Evolutionary conservation across 2,329 filamentous ascomycete genomes (phyloP).

Genomic region (Thielaviopsis cerberus): DNA sequence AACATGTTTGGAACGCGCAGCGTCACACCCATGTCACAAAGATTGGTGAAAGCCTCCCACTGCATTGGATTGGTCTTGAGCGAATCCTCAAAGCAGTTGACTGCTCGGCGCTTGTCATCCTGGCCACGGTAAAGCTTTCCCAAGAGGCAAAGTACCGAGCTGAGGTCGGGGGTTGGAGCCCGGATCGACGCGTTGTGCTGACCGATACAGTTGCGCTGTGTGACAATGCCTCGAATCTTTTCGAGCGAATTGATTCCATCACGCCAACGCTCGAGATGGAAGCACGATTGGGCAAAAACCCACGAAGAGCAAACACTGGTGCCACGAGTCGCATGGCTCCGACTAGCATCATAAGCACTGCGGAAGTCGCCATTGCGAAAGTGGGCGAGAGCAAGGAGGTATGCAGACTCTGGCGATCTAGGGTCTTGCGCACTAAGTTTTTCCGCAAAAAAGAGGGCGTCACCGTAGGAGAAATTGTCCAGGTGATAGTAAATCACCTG

Average conservation of each 20-base stretch:
- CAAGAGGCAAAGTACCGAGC: conserved; percentile 64
- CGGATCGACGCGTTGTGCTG: conserved; percentile 63
- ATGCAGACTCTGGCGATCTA: conserved; percentile 59
- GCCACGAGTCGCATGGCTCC: conserved; percentile 49
- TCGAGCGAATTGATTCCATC: conserved; percentile 75
- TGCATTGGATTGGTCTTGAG: conserved; percentile 85
- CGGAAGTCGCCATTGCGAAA: conserved; percentile 65
- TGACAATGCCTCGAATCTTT: conserved; percentile 60
- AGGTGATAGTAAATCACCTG: conserved; percentile 51
- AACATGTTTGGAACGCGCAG: conserved; percentile 76
- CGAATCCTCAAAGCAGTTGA: conserved; percentile 72
- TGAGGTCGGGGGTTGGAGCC: conserved; percentile 61
- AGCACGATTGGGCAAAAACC: conserved; percentile 75
- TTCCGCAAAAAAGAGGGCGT: conserved; percentile 84
- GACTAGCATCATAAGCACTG: conserved; percentile 69
- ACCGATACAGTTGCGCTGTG: conserved; percentile 56
- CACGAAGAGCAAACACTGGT: conserved; percentile 74
- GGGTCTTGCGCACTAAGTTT: conserved; percentile 71
- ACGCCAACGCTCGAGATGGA: conserved; percentile 57
- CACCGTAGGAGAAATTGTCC: conserved; percentile 76
- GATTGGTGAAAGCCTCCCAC: conserved; percentile 85
- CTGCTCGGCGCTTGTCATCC: conserved; percentile 66
- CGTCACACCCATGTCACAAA: conserved; percentile 74
- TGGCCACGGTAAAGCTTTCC: conserved; percentile 75
- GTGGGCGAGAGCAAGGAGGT: conserved; percentile 71